These are phyloP conservation scores for Phaeosphaeria sp. DNA, from an alignment of 2,329 filamentous ascomycete genomes.

Conservation along the genomic window DNA sequence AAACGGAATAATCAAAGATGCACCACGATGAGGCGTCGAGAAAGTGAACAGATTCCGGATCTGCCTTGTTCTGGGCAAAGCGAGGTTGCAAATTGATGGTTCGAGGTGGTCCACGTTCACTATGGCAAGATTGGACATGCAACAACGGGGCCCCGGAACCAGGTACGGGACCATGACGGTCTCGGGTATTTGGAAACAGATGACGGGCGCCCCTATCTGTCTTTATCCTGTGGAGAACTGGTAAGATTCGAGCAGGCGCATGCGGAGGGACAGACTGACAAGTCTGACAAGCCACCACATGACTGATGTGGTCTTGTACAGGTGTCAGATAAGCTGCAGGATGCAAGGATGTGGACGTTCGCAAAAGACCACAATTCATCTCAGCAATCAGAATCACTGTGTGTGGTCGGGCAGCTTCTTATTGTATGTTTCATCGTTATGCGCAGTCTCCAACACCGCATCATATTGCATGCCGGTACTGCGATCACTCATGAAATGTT, in stretches of 20 bases:
- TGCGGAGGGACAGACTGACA: background rate
- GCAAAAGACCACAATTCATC: background rate
- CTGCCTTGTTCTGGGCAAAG: slow-evolving; percentile 17
- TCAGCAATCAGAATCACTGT: background rate
- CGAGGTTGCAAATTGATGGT: slow-evolving; percentile 24
- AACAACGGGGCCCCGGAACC: slow-evolving; percentile 6
- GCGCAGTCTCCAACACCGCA: background rate
- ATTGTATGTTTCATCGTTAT: background rate
- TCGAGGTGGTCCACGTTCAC: slow-evolving; percentile 14
- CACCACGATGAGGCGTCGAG: slow-evolving; percentile 10
- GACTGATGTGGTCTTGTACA: background rate
- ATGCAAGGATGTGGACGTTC: background rate
- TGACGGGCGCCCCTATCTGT: slow-evolving; percentile 11
- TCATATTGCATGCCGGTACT: too few species aligned
- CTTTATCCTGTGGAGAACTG: background rate
- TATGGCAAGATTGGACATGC: slow-evolving; percentile 2
- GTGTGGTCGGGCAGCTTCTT: background rate
- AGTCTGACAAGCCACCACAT: slow-evolving; percentile 1
- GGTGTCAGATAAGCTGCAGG: background rate
- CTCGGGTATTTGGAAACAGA: slow-evolving; percentile 1
- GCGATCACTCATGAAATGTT: background rate
- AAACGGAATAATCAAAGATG: slow-evolving; percentile 12
- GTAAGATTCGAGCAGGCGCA: background rate
- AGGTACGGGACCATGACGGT: slow-evolving; percentile 1
- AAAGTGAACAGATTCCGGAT: slow-evolving; percentile 7